Evolutionary conservation across 139 green algal species (phyloP).

Genomic region (Tetraselmis chui): DNA sequence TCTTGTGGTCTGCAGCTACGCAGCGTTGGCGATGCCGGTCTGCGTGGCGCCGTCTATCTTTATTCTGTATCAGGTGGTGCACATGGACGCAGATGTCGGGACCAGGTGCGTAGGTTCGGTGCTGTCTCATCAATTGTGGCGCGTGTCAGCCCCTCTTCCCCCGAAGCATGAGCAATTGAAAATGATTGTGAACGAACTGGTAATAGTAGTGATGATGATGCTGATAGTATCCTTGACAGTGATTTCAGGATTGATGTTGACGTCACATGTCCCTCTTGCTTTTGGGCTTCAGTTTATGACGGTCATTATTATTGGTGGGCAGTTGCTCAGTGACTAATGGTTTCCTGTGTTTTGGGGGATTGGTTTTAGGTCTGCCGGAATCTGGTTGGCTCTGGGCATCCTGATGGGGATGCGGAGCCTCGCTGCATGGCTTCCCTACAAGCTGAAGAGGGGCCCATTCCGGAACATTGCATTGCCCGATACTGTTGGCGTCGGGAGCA

Average conservation of each 20-base stretch:
- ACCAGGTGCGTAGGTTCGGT: background rate
- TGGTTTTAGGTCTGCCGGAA: background rate
- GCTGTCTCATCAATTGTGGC: background rate
- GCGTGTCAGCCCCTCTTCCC: background rate
- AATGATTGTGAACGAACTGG: background rate
- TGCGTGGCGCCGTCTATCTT: slow-evolving; percentile 30
- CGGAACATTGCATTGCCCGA: no score
- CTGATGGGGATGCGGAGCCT: background rate
- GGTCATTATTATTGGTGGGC: no score
- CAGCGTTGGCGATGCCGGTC: slow-evolving; percentile 35
- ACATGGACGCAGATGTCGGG: background rate
- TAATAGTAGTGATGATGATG: background rate
- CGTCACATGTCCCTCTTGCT: background rate
- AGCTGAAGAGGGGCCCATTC: background rate
- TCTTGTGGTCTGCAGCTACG: slow-evolving; percentile 44
- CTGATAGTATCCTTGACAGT: background rate
- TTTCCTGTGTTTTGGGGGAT: no score
- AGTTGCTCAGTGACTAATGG: no score
- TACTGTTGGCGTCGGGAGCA: no score
- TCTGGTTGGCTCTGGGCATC: background rate
- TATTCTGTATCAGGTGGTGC: slow-evolving; percentile 27
- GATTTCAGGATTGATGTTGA: background rate
- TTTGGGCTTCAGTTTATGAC: no score
- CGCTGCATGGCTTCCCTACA: background rate
- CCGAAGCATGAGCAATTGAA: no score